Conservation (phyloP, 2,329 filamentous ascomycete genomes). For the Trichophyton rubrum region DNA sequence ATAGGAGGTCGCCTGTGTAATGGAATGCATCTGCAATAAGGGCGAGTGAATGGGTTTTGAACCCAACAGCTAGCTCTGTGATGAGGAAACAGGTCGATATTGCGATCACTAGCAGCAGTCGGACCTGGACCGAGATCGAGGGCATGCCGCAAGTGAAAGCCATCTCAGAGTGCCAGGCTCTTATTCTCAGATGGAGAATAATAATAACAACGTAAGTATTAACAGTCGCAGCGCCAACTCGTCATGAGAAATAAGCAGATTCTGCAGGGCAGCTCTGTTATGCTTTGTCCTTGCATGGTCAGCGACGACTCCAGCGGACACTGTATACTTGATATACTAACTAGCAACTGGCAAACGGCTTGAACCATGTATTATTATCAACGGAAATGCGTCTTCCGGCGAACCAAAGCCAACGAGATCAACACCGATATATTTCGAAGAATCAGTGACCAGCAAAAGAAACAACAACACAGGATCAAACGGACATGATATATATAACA, state of each 20-base stretch:
- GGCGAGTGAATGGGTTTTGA: conserved; percentile 58
- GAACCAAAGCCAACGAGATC: too few relatives aligned
- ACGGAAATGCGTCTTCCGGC: too few relatives aligned
- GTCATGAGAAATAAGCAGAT: background rate
- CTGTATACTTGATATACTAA: too few relatives aligned
- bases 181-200: background rate
- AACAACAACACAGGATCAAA: background rate
- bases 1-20: conserved; percentile 43
- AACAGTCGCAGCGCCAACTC: background rate
- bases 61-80: conserved; percentile 41
- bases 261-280: background rate
- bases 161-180: background rate
- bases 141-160: background rate
- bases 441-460: too few relatives aligned
- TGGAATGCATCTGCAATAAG: conserved; percentile 69
- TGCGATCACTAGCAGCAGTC: conserved; percentile 12
- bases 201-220: background rate
- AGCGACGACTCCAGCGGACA: too few relatives aligned
- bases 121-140: conserved; percentile 6
- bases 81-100: conserved; percentile 10
- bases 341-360: too few relatives aligned
- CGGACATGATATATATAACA: background rate
- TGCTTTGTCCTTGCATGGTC: too few relatives aligned
- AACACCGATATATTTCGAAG: too few relatives aligned
- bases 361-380: too few relatives aligned